Conservation (phyloP, 106 monocot genomes). For the Allium fistulosum region DNA sequence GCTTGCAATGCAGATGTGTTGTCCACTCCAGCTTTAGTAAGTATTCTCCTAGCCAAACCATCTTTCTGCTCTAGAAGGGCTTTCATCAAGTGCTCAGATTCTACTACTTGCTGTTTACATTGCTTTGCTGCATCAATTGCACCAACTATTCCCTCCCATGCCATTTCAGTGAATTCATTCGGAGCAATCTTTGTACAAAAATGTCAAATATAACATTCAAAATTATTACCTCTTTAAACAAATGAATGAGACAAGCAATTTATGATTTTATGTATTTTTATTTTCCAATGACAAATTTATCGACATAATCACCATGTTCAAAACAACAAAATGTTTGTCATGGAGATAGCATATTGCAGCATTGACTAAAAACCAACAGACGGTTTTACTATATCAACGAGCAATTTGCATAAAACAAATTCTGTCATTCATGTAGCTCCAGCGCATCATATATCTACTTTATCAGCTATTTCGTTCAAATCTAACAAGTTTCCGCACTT, state of each 20-base stretch:
- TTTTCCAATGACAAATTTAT: background rate
- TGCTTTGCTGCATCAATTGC: slow-evolving; percentile 60
- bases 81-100: slow-evolving; percentile 95
- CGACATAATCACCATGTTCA: background rate
- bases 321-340: background rate
- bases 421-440: too few relatives aligned
- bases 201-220: background rate
- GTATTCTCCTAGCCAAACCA: slow-evolving; percentile 80
- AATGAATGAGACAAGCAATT: background rate
- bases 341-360: background rate
- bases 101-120: slow-evolving; percentile 73
- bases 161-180: slow-evolving; percentile 77
- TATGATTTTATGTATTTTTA: background rate
- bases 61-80: slow-evolving; percentile 91
- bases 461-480: too few relatives aligned
- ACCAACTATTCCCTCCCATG: slow-evolving; percentile 72
- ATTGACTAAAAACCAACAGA: background rate
- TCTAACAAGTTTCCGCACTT: too few relatives aligned
- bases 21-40: slow-evolving; percentile 78
- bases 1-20: slow-evolving; percentile 71
- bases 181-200: slow-evolving; percentile 35
- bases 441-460: too few relatives aligned
- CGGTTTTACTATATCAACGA: background rate
- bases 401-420: too few relatives aligned
- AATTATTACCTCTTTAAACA: background rate